phyloP scores from a whole-genome alignment of 257 asterid species.

The Solanum verrucosum region DNA sequence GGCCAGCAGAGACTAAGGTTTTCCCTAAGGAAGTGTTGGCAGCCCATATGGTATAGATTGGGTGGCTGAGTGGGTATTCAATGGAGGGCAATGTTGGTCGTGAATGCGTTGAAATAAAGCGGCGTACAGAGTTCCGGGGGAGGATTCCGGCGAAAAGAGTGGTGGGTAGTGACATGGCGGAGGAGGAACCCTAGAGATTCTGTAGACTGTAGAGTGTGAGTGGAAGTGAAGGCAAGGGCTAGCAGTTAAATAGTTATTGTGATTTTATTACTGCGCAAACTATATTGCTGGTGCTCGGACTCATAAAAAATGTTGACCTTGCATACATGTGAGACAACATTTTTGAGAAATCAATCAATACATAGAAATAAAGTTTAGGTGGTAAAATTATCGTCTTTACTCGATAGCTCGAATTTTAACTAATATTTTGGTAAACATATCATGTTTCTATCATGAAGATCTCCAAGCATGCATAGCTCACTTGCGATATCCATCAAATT shows the following conservation, averaged over 20 bases:
- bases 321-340: neutral
- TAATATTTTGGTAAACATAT: neutral
- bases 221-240: neutral
- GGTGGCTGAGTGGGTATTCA: conserved; percentile 71
- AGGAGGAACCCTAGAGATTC: neutral
- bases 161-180: conserved; percentile 20
- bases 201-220: neutral
- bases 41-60: conserved; percentile 90
- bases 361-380: neutral
- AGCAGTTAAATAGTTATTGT: neutral
- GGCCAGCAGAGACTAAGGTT: conserved; percentile 98
- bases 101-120: conserved; percentile 17
- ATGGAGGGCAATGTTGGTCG: neutral
- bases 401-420: neutral
- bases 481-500: neutral
- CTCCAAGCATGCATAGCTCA: neutral
- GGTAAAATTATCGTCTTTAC: neutral
- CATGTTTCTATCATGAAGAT: neutral
- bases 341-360: neutral
- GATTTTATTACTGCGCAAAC: too few relatives aligned
- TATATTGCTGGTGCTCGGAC: too few relatives aligned
- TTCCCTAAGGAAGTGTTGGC: conserved; percentile 91
- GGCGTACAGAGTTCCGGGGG: conserved; percentile 10
- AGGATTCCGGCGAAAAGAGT: conserved; percentile 2
- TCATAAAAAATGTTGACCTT: neutral